Evolutionary conservation across 2,329 filamentous ascomycete genomes (phyloP).

Genomic region (Harringtonia aguacate): DNA sequence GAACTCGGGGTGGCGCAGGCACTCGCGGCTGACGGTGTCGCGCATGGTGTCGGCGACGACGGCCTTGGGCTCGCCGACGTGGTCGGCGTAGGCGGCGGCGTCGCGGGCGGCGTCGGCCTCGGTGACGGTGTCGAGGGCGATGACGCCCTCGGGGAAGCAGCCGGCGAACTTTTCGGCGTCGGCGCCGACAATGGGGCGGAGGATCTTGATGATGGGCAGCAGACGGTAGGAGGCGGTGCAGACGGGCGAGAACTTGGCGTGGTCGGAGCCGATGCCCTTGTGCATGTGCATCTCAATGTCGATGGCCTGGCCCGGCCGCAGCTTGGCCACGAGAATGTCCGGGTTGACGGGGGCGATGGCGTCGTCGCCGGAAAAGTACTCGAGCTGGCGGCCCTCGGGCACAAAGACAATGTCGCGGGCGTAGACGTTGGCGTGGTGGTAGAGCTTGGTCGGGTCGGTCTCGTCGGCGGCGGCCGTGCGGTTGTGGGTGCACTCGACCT

Average conservation of each 20-base stretch:
- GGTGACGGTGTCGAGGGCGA: constrained; percentile 65
- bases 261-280: constrained; percentile 87
- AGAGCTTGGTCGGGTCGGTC: constrained; percentile 73
- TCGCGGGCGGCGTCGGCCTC: constrained; percentile 50
- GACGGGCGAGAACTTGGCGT: constrained; percentile 95
- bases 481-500: constrained; percentile 73
- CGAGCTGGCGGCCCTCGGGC: constrained; percentile 60
- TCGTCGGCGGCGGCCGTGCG: constrained; percentile 59
- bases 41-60: constrained; percentile 82
- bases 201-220: constrained; percentile 78
- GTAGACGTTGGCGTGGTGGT: constrained; percentile 76
- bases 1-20: constrained; percentile 84
- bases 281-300: constrained; percentile 84
- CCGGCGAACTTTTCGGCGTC: constrained; percentile 83
- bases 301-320: constrained; percentile 83
- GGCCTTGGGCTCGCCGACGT: constrained; percentile 73
- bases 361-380: constrained; percentile 57
- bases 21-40: constrained; percentile 92
- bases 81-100: constrained; percentile 60
- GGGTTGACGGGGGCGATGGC: constrained; percentile 73
- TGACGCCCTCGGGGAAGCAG: constrained; percentile 86
- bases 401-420: constrained; percentile 67
- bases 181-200: constrained; percentile 68
- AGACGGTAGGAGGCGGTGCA: constrained; percentile 90
- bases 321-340: constrained; percentile 87